These are phyloP conservation scores for Claviceps purpurea DNA, from an alignment of 2,329 filamentous ascomycete genomes.

Conservation along the genomic window DNA sequence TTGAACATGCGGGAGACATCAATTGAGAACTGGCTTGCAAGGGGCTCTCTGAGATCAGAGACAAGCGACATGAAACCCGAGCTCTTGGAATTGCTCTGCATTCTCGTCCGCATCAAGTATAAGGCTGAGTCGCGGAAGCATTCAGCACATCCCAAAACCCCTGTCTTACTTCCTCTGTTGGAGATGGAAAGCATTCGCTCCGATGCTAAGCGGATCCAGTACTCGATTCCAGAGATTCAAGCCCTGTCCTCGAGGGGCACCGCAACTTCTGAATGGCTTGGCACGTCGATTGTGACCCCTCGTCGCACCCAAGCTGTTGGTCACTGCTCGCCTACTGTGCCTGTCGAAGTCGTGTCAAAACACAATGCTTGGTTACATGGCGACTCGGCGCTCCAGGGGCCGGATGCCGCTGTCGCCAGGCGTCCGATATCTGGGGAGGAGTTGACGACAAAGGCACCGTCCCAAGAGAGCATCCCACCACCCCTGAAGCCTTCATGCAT, in stretches of 20 bases:
- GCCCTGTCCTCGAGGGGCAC: neutral
- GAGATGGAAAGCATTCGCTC: neutral
- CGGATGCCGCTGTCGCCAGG: neutral
- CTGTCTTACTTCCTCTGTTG: neutral
- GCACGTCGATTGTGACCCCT: neutral
- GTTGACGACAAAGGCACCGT: no score
- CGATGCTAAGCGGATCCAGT: neutral
- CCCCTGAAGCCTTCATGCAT: neutral
- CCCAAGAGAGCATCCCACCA: neutral
- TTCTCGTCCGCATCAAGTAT: slow-evolving; percentile 11
- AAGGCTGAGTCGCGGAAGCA: slow-evolving; percentile 10
- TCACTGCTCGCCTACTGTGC: neutral
- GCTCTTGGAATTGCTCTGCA: slow-evolving; percentile 11
- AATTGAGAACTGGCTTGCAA: slow-evolving; percentile 13
- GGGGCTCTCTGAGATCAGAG: slow-evolving; percentile 13
- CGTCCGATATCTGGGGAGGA: neutral
- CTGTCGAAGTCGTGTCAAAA: neutral
- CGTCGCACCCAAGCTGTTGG: neutral
- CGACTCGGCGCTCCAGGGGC: neutral
- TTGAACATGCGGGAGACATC: slow-evolving; percentile 14
- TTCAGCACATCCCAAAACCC: neutral
- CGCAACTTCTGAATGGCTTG: neutral
- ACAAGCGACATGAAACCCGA: slow-evolving; percentile 12
- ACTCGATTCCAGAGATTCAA: slow-evolving; percentile 2
- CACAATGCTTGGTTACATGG: slow-evolving; percentile 1